Evolutionary conservation across 2,329 filamentous ascomycete species (phyloP), one percentile per base, ranked within the genome.

Genomic region (Ophiocordyceps camponoti-floridani): DNA sequence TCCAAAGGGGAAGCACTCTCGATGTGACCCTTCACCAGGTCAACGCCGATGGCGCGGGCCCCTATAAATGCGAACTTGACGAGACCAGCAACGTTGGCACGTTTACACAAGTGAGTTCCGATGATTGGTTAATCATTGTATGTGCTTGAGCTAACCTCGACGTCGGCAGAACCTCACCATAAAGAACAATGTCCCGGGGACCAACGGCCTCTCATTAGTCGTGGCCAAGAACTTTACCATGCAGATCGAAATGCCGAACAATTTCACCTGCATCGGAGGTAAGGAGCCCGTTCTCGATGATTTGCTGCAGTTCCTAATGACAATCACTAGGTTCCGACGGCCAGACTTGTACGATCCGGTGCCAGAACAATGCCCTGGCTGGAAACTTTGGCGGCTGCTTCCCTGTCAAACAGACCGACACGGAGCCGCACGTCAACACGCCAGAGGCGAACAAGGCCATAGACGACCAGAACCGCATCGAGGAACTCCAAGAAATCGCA

Each of bases 211-310:
- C 46, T 75, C 71, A 0, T 71, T 75, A 51, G 68, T 62, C 45
- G 74, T 75, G 57, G 62, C 65, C 1, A 59, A 72, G 52, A 60
- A 70, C n/a, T 76, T 79, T 53, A 67, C 69, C 50, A 69, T 79
- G 50, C 72, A 67, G 4, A 65, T 75, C 9, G 61, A 62, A 43
- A 66, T 76, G 69, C 72, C 73, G 2, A 51, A 61, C 26, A 54
- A 64, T 40, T 57, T 75, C 31, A 57, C 59, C 42, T 75, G 72
- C 56, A 64, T 60, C 26, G 72, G 72, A 48, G 68, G 69, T 72
- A 48, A 58, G 65, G 43, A 6, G 19, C 5, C 16, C 13, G 16
- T 6, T 12, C 19, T 6, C 9, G 5, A 12, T 18, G 13, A 4
- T 40, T 11, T 18, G 4, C 6, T 23, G 4, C n/a, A 9, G 5